These are phyloP conservation scores for Ceratobasidium sp. DNA, from an alignment of 1,284 basidiomycete genomes.

Conservation along the genomic window DNA sequence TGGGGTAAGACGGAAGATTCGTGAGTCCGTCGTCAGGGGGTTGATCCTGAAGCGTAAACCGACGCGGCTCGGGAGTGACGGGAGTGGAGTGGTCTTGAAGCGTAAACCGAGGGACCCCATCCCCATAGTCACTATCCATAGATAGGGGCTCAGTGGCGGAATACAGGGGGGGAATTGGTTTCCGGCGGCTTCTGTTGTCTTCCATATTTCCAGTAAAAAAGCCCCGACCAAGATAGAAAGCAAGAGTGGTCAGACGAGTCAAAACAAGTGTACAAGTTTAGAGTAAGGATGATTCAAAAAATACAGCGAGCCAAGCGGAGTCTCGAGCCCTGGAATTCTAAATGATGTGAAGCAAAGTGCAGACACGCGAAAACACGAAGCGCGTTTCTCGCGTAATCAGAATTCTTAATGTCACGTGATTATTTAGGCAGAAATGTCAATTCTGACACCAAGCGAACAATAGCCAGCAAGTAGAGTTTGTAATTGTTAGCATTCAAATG, in stretches of 20 bases:
- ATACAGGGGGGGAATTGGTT: slow-evolving; percentile 45
- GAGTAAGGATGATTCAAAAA: slow-evolving; percentile 13
- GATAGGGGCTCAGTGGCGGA: slow-evolving; percentile 42
- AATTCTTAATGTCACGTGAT: slow-evolving; percentile 4
- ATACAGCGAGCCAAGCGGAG: neutral
- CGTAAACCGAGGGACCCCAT: slow-evolving; percentile 21
- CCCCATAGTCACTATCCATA: neutral
- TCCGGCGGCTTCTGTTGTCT: slow-evolving; percentile 29
- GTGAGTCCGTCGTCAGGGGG: slow-evolving; percentile 17
- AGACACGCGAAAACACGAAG: slow-evolving; percentile 22
- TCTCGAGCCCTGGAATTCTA: slow-evolving; percentile 7
- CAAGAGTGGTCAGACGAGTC: neutral
- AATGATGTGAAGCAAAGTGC: neutral
- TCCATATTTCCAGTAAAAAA: slow-evolving; percentile 15
- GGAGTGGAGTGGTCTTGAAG: slow-evolving; percentile 25
- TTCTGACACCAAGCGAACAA: too few relatives aligned
- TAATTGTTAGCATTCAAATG: too few relatives aligned
- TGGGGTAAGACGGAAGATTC: slow-evolving; percentile 16
- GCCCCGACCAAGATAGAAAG: neutral
- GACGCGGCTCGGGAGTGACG: slow-evolving; percentile 20
- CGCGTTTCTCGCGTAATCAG: slow-evolving; percentile 37
- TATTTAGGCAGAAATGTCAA: too few relatives aligned
- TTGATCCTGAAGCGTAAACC: slow-evolving; percentile 28
- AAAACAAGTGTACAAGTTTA: neutral
- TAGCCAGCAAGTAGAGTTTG: too few relatives aligned